Percentiles rank a stretch among this genome's conserved stretches.
Conservation (phyloP, 306 rosid genomes). For the Glycine soja region DNA sequence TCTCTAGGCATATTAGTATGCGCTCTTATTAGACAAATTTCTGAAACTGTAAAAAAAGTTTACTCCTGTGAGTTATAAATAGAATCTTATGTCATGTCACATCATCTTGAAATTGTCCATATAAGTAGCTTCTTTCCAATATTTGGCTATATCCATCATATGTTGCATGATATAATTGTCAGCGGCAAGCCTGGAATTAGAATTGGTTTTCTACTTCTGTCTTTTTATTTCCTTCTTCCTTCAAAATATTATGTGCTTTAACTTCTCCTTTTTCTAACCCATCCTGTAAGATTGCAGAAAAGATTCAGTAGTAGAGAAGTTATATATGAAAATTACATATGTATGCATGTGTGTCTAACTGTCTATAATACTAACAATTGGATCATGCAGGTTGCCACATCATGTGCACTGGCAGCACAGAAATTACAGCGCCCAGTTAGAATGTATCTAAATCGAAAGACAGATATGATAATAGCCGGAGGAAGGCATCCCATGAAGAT, state of each 20-base stretch:
- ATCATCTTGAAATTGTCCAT: background rate
- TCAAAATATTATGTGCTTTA: too few species aligned
- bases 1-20: too few species aligned
- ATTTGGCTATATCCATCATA: too few species aligned
- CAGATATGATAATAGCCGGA: slow-evolving; percentile 93
- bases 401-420: slow-evolving; percentile 92
- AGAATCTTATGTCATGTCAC: background rate
- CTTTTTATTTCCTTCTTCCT: too few species aligned
- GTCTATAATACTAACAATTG: slow-evolving; percentile 27
- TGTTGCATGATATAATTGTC: too few species aligned
- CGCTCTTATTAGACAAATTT: too few species aligned
- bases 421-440: slow-evolving; percentile 81
- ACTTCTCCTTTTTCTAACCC: too few species aligned
- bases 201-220: too few species aligned
- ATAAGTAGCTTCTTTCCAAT: background rate
- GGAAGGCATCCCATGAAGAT: slow-evolving; percentile 98
- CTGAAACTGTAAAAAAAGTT: background rate
- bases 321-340: too few species aligned
- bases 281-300: too few species aligned
- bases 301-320: too few species aligned
- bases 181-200: background rate
- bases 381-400: slow-evolving; percentile 72
- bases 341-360: background rate
- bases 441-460: slow-evolving; percentile 79
- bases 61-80: background rate